These are phyloP conservation scores for Hibiscus trionum DNA, from an alignment of 345 rosid genomes.

Conservation along the genomic window DNA sequence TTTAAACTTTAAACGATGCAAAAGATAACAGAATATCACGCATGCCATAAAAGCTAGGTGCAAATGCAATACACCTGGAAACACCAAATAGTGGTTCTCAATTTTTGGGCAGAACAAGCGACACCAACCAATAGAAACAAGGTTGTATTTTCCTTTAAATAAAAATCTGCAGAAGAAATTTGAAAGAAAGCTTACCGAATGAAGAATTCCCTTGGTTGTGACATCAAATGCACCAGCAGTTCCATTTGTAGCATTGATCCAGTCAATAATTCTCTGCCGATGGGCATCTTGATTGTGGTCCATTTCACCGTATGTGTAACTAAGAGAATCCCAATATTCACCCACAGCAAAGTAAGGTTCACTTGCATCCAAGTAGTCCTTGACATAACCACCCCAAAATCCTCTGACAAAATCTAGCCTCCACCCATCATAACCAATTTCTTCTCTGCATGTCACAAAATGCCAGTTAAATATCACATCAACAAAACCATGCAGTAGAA, in stretches of 20 bases:
- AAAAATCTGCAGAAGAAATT: not conserved
- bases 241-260: conserved; percentile 83
- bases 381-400: conserved; percentile 98
- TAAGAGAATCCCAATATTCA: conserved; percentile 93
- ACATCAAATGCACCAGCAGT: conserved; percentile 95
- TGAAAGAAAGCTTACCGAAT: conserved; percentile 44
- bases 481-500: not conserved
- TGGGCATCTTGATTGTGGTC: conserved; percentile 92
- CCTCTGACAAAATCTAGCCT: conserved; percentile 99
- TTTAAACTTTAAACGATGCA: conserved; percentile 2
- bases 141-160: not conserved
- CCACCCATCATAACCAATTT: conserved; percentile 98
- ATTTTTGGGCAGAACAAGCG: not conserved
- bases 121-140: not conserved
- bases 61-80: not conserved
- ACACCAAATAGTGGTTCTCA: conserved; percentile 4
- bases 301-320: conserved; percentile 78
- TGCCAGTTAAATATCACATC: conserved; percentile 7
- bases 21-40: not conserved
- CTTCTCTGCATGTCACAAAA: conserved; percentile 48
- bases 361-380: conserved; percentile 83
- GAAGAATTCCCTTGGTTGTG: conserved; percentile 95
- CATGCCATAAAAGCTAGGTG: not conserved
- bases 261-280: conserved; percentile 85
- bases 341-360: conserved; percentile 87